Base-by-base conservation (phyloP, 2,329 filamentous ascomycete species). In the Diaporthe eres region DNA sequence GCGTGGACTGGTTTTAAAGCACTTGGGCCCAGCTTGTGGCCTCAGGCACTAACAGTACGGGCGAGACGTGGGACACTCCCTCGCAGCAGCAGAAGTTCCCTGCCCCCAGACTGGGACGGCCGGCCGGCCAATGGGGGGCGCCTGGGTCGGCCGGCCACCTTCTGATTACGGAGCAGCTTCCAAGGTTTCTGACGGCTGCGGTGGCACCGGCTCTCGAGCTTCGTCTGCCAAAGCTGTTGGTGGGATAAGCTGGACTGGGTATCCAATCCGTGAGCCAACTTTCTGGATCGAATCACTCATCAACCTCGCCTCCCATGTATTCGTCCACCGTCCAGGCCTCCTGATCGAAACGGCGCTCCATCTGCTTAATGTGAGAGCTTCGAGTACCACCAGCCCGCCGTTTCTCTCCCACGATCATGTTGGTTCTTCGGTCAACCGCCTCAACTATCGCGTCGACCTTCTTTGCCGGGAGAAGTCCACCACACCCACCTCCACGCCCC, bases 351-450 rank as follows among this genome's bases (percentile, higher is more conserved):
- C 34, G 58, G 58, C 58, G 71, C 58, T 65, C 58, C 58, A 73
- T 65, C 71, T 51, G 49, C 58, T 47, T 47, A 39, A 55, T 31
- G 58, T 28, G 58, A 75, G 61, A 63, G 63, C 63, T 42, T 51
- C 73, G 37, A 61, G 22, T 19, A 37, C 65, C 37, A 49, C 49
- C 53, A 61, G 57, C 63, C 67, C 55, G 55, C 44, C 53, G 63
- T 71, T 71, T 15, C 47, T 55, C 28, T 47, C 73, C 19, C 73
- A 77, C 74, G 77, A 79, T 78, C 72, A 82, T 81, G 80, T 79
- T 80, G 77, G 79, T 78, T 79, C 79, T 79, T 80, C 77, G 78
- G 72, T 75, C 75, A 75, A 67, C 76, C 76, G 76, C 78, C 78
- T 78, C 78, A 78, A 75, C 70, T 71, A 78, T 78, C 79, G 78